Evolutionary conservation across 1,284 basidiomycete genomes (phyloP).

Genomic region (Trametes sp.): DNA sequence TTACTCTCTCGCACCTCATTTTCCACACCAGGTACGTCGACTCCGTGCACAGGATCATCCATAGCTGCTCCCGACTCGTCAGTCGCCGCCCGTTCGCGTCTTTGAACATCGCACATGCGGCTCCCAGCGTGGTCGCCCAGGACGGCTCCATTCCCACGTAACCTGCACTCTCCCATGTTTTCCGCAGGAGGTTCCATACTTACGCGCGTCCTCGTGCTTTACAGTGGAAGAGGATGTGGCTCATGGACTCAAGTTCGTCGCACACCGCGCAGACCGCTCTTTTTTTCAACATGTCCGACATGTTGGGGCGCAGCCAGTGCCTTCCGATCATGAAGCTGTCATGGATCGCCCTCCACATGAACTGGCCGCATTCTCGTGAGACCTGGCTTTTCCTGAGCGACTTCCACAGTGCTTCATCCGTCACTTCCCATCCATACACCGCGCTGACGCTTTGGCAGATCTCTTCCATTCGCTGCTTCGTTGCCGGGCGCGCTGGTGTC

Average conservation of each 20-base stretch:
- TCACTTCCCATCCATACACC: not conserved
- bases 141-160: not conserved
- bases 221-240: constrained; percentile 45
- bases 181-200: constrained; percentile 34
- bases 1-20: not conserved
- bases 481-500: no score
- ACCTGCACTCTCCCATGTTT: not conserved
- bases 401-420: constrained; percentile 18
- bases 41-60: not conserved
- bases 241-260: constrained; percentile 37
- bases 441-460: not conserved
- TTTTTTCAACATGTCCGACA: constrained; percentile 30
- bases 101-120: not conserved
- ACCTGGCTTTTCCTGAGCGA: constrained; percentile 35
- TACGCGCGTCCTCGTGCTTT: constrained; percentile 30
- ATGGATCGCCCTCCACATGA: constrained; percentile 44
- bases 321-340: constrained; percentile 39
- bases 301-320: constrained; percentile 38
- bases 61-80: not conserved
- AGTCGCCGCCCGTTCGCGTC: no score
- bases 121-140: not conserved
- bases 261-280: constrained; percentile 39
- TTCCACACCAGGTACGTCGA: not conserved
- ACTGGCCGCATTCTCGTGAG: constrained; percentile 34
- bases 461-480: not conserved